A percentile compares a stretch with the other conserved stretches of the same genome.
Conservation (phyloP, 345 rosid genomes). For the Corymbia maculata region DNA sequence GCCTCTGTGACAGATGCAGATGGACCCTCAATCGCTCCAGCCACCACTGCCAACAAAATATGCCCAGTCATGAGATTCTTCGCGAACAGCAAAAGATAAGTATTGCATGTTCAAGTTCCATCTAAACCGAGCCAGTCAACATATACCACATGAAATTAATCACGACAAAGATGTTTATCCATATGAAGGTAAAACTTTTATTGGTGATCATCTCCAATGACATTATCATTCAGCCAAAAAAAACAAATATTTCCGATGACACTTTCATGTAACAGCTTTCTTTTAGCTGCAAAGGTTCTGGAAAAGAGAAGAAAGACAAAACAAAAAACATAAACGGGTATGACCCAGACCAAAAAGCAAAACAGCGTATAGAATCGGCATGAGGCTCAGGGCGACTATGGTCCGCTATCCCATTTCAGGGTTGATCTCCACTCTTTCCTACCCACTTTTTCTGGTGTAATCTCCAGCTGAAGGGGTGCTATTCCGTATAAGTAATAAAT, state of each 20-base stretch:
- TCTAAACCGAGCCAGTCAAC: neutral
- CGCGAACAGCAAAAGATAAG: neutral
- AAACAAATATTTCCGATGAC: neutral
- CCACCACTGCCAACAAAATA: neutral
- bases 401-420: neutral
- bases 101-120: neutral
- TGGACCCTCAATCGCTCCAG: neutral
- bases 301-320: neutral
- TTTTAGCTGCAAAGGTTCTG: neutral
- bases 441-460: neutral
- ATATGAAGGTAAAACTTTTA: neutral
- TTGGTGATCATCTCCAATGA: neutral
- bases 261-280: neutral
- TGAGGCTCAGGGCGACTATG: neutral
- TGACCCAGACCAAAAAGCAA: neutral
- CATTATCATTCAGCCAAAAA: neutral
- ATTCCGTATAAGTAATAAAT: neutral
- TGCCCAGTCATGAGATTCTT: neutral
- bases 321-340: neutral
- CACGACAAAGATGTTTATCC: neutral
- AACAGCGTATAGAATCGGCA: neutral
- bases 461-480: neutral
- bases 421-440: neutral
- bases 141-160: neutral
- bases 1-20: neutral